phyloP scores from a whole-genome alignment of 179 eudicot species.

The Heliamphora pulchella region DNA sequence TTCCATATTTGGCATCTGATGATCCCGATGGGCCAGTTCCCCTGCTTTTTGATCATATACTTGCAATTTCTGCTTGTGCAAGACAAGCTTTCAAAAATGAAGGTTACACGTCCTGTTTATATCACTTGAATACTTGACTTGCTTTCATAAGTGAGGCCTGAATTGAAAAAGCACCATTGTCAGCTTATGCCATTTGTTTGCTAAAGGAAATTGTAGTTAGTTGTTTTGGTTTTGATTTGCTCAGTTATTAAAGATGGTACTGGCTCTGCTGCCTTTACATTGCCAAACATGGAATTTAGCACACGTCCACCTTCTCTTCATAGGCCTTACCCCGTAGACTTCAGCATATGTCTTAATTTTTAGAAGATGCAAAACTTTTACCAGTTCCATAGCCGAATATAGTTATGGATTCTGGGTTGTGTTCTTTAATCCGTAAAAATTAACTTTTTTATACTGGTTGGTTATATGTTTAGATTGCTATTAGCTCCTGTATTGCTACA shows the following conservation, averaged over 20 bases:
- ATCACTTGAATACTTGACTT: conserved; percentile 4
- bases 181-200: conserved; percentile 1
- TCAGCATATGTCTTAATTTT: background rate
- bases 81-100: conserved; percentile 86
- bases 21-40: conserved; percentile 98
- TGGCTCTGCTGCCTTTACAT: background rate
- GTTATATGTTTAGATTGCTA: background rate
- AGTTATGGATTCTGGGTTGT: background rate
- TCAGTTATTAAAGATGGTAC: background rate
- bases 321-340: background rate
- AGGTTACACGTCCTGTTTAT: conserved; percentile 46
- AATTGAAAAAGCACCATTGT: background rate
- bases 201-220: background rate
- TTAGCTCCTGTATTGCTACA: background rate
- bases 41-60: conserved; percentile 95
- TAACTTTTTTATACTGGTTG: no score
- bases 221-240: no score
- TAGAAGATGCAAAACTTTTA: background rate
- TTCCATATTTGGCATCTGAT: conserved; percentile 90
- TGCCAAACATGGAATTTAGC: background rate
- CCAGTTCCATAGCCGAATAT: background rate
- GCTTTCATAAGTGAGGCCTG: background rate
- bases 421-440: no score
- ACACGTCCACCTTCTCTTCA: background rate
- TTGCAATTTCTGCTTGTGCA: conserved; percentile 93